phyloP scores from a whole-genome alignment of 345 rosid species.

The Balakata baccata region DNA sequence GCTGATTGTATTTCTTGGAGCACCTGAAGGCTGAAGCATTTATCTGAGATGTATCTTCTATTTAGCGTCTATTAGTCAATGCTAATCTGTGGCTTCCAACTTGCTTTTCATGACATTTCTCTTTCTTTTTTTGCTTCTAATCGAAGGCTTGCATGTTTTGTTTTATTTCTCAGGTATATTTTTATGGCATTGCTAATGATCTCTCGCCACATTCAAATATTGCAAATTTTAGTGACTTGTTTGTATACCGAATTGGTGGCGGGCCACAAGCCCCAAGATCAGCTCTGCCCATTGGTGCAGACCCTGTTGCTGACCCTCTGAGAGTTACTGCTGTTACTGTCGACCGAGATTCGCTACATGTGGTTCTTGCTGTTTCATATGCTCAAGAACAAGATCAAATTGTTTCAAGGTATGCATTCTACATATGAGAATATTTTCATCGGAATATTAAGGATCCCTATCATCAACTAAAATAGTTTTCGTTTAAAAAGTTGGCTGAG shows the following conservation, averaged over 20 bases:
- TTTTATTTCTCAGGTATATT: constrained; percentile 63
- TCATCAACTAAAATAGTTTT: background rate
- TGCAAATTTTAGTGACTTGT: constrained; percentile 56
- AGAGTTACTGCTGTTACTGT: constrained; percentile 57
- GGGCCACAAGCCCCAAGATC: constrained; percentile 87
- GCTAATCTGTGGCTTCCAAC: too few species aligned
- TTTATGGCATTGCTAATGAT: constrained; percentile 70
- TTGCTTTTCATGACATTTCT: too few species aligned
- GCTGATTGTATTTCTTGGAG: too few species aligned
- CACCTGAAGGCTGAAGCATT: too few species aligned
- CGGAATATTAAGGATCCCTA: background rate
- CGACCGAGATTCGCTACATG: constrained; percentile 60
- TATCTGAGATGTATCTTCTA: too few species aligned
- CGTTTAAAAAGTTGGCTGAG: background rate
- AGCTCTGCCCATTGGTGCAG: constrained; percentile 75
- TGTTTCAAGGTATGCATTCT: constrained; percentile 49
- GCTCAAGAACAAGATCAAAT: constrained; percentile 77
- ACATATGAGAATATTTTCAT: background rate
- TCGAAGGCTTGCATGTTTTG: background rate
- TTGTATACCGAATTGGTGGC: constrained; percentile 75
- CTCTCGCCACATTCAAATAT: constrained; percentile 76
- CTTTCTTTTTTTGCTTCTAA: constrained; percentile 26
- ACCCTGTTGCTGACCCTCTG: constrained; percentile 62
- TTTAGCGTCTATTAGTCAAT: too few species aligned
- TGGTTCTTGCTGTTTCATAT: constrained; percentile 80